Evolutionary conservation across 169 alveolate genomes (phyloP).

Genomic region (Perkinsus marinus): DNA sequence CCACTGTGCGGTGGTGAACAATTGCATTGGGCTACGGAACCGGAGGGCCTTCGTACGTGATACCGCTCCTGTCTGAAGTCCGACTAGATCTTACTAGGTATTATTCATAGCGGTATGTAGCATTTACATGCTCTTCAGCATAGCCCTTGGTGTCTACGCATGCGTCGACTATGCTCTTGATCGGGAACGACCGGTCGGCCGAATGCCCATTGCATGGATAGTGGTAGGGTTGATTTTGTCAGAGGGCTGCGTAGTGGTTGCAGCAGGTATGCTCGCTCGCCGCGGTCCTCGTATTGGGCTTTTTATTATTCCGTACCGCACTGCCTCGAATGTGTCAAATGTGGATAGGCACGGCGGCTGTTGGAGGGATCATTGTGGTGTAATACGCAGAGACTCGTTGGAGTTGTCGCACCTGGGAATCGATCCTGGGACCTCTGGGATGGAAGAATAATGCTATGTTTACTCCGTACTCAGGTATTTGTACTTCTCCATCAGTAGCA

Average conservation of each 20-base stretch:
- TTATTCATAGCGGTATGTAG: background rate
- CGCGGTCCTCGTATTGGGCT: too few relatives aligned
- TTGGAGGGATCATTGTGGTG: background rate
- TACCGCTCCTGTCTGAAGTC: too few relatives aligned
- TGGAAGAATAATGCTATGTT: too few relatives aligned
- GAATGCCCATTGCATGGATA: background rate
- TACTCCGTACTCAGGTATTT: background rate
- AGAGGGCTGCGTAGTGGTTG: too few relatives aligned
- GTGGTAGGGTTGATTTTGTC: too few relatives aligned
- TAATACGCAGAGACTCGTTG: background rate
- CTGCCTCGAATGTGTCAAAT: background rate
- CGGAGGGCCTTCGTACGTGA: background rate
- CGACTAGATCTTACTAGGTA: too few relatives aligned
- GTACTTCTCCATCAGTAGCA: background rate
- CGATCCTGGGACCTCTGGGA: background rate
- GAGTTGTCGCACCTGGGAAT: background rate
- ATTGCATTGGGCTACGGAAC: slow-evolving; percentile 31
- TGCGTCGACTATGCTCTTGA: background rate
- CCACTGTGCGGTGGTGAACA: slow-evolving; percentile 37
- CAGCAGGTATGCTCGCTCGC: too few relatives aligned
- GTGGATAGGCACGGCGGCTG: background rate
- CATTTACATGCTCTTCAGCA: background rate
- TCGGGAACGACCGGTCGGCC: background rate
- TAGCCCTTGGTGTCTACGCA: background rate
- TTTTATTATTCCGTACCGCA: too few relatives aligned